Conservation (phyloP, 495 filamentous ascomycete species). For the Xylaria telfairii region DNA sequence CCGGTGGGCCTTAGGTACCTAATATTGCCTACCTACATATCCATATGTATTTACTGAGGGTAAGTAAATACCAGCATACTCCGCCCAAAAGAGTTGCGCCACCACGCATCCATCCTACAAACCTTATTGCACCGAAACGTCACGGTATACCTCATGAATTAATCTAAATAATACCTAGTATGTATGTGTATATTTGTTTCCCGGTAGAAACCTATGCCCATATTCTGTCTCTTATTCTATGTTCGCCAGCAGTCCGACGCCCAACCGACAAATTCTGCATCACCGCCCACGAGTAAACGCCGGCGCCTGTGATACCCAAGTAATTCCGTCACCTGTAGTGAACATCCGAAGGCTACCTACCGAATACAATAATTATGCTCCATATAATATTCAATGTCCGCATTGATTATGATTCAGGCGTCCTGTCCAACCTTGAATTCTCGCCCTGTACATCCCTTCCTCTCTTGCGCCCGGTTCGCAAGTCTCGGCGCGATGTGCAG, state of each 20-base stretch:
- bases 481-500: slow-evolving; percentile 65
- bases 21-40: too few relatives aligned
- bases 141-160: background rate
- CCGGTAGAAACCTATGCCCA: background rate
- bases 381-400: background rate
- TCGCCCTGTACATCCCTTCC: slow-evolving; percentile 21
- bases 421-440: background rate
- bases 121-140: too few relatives aligned
- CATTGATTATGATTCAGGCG: background rate
- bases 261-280: background rate
- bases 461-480: slow-evolving; percentile 59
- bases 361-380: background rate
- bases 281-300: background rate
- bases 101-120: background rate
- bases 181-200: background rate
- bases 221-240: background rate
- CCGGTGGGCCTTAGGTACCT: too few relatives aligned
- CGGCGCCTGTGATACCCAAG: background rate
- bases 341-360: slow-evolving; percentile 5
- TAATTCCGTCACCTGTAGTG: background rate
- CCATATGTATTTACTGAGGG: too few relatives aligned
- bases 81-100: background rate
- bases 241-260: background rate
- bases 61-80: too few relatives aligned
- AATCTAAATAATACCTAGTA: background rate